These are phyloP conservation scores for Pouteria glomerata DNA, from an alignment of 148 eudicot genomes.

Conservation along the genomic window DNA sequence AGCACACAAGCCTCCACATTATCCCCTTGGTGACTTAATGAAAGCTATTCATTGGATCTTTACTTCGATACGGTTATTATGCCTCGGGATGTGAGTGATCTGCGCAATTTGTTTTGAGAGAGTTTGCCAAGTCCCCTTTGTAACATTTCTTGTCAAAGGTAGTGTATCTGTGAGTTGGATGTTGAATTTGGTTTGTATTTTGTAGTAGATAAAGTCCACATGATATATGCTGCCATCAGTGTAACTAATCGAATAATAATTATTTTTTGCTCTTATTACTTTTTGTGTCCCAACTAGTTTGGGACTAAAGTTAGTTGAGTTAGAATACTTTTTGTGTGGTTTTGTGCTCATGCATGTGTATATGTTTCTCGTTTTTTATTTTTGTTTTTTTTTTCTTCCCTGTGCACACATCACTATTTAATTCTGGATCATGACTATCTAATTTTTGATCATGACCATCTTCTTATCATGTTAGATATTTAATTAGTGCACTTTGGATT, in stretches of 20 bases:
- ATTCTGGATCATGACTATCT: too few species aligned
- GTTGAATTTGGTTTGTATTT: not conserved
- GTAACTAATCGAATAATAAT: not conserved
- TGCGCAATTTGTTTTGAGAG: too few species aligned
- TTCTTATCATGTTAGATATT: not conserved
- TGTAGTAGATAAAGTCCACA: not conserved
- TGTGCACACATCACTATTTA: too few species aligned
- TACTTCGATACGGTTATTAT: not conserved
- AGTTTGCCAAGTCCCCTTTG: not conserved
- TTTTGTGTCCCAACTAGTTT: too few species aligned
- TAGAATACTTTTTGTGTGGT: not conserved
- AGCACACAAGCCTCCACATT: not conserved
- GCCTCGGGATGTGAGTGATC: not conserved
- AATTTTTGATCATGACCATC: not conserved
- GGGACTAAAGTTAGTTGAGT: too few species aligned
- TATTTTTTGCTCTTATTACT: not conserved
- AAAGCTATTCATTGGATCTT: not conserved
- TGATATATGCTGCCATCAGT: not conserved
- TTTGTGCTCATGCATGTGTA: not conserved
- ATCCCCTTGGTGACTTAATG: not conserved
- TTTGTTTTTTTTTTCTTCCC: too few species aligned
- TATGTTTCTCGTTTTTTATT: not conserved
- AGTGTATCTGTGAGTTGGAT: not conserved
- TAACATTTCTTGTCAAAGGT: not conserved
- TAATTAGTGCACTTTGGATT: not conserved